Conservation (phyloP, 1,284 basidiomycete genomes). For the Apiotrichum akiyoshidainum region DNA sequence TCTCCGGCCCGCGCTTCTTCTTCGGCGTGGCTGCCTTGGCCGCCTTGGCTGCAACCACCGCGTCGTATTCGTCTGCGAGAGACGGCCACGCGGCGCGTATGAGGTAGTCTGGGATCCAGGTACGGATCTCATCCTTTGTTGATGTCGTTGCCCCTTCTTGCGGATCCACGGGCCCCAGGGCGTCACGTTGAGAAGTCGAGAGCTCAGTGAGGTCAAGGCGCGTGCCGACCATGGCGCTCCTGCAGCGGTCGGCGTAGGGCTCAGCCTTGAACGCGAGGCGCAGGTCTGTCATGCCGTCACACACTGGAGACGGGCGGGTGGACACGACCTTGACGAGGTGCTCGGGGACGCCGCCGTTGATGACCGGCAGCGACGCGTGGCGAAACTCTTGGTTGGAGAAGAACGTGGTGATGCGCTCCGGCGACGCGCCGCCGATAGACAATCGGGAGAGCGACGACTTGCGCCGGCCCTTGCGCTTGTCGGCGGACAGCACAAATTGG, state of each 20-base stretch:
- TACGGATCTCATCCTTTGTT: constrained; percentile 26
- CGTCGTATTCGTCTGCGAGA: constrained; percentile 27
- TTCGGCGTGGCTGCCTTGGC: neutral
- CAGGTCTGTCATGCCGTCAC: constrained; percentile 34
- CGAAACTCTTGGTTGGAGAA: constrained; percentile 11
- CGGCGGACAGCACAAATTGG: neutral
- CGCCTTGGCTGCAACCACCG: constrained; percentile 24
- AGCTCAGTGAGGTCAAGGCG: constrained; percentile 30
- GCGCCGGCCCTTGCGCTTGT: neutral
- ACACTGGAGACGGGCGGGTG: constrained; percentile 32
- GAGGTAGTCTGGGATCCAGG: constrained; percentile 38
- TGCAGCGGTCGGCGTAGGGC: constrained; percentile 28
- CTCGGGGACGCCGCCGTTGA: constrained; percentile 11
- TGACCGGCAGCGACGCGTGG: neutral
- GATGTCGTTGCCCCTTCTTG: neutral
- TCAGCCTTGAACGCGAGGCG: constrained; percentile 35
- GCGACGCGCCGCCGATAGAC: neutral
- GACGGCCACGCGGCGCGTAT: constrained; percentile 36
- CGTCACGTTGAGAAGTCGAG: constrained; percentile 12
- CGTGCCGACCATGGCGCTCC: constrained; percentile 40
- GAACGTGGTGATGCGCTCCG: constrained; percentile 22
- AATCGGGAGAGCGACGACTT: neutral
- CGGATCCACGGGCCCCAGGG: constrained; percentile 29
- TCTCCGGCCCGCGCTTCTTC: neutral
- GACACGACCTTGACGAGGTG: constrained; percentile 38